Base-by-base conservation (phyloP, 2,329 filamentous ascomycete genomes). In the Fusarium sp. region DNA sequence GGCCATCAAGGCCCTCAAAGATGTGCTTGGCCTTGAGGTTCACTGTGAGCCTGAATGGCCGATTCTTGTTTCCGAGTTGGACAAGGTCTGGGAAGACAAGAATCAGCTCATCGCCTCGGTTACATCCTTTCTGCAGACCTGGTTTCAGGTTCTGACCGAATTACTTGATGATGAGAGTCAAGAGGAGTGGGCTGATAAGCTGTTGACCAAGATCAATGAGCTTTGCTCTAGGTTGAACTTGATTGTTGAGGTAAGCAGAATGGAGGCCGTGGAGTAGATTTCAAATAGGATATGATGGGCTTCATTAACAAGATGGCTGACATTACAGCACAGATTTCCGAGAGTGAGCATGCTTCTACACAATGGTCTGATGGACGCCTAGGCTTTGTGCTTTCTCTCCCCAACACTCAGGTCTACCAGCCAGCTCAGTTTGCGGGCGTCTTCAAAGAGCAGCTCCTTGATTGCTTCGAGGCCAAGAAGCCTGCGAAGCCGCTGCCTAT, bases 1-100 rank as follows among this genome's bases (percentile, higher is more conserved):
- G 20, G 72, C 82, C 0, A 77, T 85, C 29, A 73, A 70, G 29
- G 68, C 61, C 5, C 73, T 86, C 17, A 73, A 78, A 20, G 71
- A 79, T 1, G 64, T 80, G 7, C 77, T 88, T 16, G 86, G 87
- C 1, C 81, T 84, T 33, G 67, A 81, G 0, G 77, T 86, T 20
- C 71, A 73, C 24, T 77, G 83, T 40, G 79, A 84, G 8, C 85
- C 85, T 1, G 83, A 87, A 74, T 87, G 85, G 84, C 74, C 77
- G 8, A 81, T 84, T 53, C 78, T 87, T 16, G 73, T 84, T 55
- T 77, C 80, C 14, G 81, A 81, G 16, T 78, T 86, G 2, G 81
- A 82, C 33, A 62, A 60, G 4, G 74, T 78, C 53, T 87, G 85
- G 73, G 70, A 81, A 1, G 85, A 88, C 68, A 84, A 83, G 62